These are phyloP conservation scores for Bolboschoenus planiculmis DNA, from an alignment of 176 grass and related monocot genomes.

Conservation along the genomic window DNA sequence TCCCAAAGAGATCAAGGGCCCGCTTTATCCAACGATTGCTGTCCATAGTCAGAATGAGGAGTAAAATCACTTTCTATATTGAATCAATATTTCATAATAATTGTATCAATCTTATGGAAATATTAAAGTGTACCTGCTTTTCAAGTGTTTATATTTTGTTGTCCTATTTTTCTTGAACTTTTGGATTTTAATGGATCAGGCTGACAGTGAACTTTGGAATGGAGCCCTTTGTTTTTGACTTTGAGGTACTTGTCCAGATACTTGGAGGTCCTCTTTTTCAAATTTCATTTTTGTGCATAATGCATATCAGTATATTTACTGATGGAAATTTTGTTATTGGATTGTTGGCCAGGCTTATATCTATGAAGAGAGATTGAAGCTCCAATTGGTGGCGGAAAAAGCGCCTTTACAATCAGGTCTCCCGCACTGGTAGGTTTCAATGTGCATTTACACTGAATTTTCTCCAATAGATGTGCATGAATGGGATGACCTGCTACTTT, in stretches of 20 bases:
- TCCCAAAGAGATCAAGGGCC: constrained; percentile 71
- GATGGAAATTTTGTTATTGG: constrained; percentile 9
- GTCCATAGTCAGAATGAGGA: constrained; percentile 92
- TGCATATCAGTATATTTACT: background rate
- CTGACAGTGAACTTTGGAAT: constrained; percentile 82
- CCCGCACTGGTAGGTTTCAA: constrained; percentile 57
- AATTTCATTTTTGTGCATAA: background rate
- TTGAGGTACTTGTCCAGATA: constrained; percentile 44
- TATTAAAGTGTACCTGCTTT: constrained; percentile 1
- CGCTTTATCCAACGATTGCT: constrained; percentile 76
- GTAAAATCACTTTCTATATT: constrained; percentile 36
- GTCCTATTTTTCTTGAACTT: constrained; percentile 21
- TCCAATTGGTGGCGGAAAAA: constrained; percentile 50
- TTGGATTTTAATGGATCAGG: constrained; percentile 40
- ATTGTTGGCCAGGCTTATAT: constrained; percentile 60
- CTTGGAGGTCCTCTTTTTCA: background rate
- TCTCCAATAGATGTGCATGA: background rate
- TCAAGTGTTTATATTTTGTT: constrained; percentile 14
- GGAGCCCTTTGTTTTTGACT: constrained; percentile 77
- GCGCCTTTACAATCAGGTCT: constrained; percentile 46
- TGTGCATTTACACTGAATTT: background rate
- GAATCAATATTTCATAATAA: constrained; percentile 1
- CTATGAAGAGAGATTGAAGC: constrained; percentile 72
- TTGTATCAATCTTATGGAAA: background rate
- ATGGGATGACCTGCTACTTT: constrained; percentile 1